Evolutionary conservation across 176 grass and related monocot genomes (phyloP).

Genomic region (Typha latifolia): DNA sequence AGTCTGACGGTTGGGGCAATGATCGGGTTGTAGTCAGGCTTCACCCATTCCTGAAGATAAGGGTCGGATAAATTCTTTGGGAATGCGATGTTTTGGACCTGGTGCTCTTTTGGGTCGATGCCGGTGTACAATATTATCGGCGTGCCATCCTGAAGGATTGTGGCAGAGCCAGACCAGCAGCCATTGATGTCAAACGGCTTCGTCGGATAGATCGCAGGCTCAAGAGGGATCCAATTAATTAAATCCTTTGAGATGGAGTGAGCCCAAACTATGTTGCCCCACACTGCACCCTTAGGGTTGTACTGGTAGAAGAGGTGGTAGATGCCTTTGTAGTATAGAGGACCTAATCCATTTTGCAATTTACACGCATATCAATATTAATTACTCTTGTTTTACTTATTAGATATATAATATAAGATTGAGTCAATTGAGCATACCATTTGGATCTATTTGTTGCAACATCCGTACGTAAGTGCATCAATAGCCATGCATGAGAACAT

Average conservation of each 20-base stretch:
- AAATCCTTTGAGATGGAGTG: constrained; percentile 79
- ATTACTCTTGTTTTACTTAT: neutral
- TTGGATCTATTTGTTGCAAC: constrained; percentile 52
- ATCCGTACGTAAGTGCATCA: too few relatives aligned
- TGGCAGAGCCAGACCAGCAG: constrained; percentile 84
- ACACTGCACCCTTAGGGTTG: constrained; percentile 46
- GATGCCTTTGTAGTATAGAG: constrained; percentile 87
- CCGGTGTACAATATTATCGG: constrained; percentile 76
- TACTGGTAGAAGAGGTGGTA: constrained; percentile 98
- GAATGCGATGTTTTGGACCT: constrained; percentile 64
- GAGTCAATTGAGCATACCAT: constrained; percentile 41
- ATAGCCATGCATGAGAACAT: neutral
- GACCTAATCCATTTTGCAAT: constrained; percentile 32
- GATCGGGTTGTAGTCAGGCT: constrained; percentile 51
- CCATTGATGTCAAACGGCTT: constrained; percentile 50
- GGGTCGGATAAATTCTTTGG: constrained; percentile 71
- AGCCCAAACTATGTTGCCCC: constrained; percentile 74
- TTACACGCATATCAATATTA: neutral
- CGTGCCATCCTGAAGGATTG: constrained; percentile 27
- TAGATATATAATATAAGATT: neutral
- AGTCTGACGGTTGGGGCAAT: constrained; percentile 43
- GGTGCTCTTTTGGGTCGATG: constrained; percentile 36
- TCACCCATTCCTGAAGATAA: constrained; percentile 69
- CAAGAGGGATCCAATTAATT: constrained; percentile 55
- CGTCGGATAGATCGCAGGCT: constrained; percentile 32